A percentile compares a stretch with the other conserved stretches of the same genome.
Evolutionary conservation across 495 filamentous ascomycete species (phyloP).

Genomic region (Aspergillus baeticus): DNA sequence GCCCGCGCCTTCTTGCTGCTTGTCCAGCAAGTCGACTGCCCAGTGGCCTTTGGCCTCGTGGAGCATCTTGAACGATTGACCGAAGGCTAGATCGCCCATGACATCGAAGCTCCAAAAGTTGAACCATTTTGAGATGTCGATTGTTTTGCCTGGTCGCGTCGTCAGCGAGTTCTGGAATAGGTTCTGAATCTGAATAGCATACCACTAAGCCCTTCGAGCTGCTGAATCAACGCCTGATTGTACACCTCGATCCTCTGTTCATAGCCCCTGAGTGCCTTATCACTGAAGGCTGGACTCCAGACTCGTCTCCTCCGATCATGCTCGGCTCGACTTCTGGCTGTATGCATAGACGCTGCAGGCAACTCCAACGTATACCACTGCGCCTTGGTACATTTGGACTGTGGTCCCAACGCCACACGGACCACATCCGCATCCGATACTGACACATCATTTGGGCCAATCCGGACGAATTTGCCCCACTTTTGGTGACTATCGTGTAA

Average conservation of each 20-base stretch:
- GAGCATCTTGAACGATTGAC: slow-evolving; percentile 35
- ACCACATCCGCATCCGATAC: slow-evolving; percentile 24
- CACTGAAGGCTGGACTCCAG: slow-evolving; percentile 36
- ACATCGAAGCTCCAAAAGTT: slow-evolving; percentile 36
- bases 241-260: slow-evolving; percentile 25
- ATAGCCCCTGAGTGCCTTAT: slow-evolving; percentile 31
- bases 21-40: slow-evolving; percentile 22
- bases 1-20: slow-evolving; percentile 10
- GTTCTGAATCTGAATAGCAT: too few relatives aligned
- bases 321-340: slow-evolving; percentile 22
- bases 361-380: slow-evolving; percentile 34
- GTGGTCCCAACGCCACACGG: slow-evolving; percentile 26
- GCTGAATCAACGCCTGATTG: slow-evolving; percentile 10
- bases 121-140: slow-evolving; percentile 34
- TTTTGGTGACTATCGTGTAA: background rate
- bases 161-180: too few relatives aligned
- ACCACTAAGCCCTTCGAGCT: background rate
- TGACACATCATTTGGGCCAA: slow-evolving; percentile 19
- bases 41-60: slow-evolving; percentile 21
- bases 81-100: slow-evolving; percentile 43
- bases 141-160: slow-evolving; percentile 15
- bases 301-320: slow-evolving; percentile 35
- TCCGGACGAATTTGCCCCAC: slow-evolving; percentile 7
- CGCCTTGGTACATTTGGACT: slow-evolving; percentile 33
- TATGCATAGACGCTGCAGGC: slow-evolving; percentile 32